Conservation (phyloP, 345 rosid genomes). For the Populus pruinosa region DNA sequence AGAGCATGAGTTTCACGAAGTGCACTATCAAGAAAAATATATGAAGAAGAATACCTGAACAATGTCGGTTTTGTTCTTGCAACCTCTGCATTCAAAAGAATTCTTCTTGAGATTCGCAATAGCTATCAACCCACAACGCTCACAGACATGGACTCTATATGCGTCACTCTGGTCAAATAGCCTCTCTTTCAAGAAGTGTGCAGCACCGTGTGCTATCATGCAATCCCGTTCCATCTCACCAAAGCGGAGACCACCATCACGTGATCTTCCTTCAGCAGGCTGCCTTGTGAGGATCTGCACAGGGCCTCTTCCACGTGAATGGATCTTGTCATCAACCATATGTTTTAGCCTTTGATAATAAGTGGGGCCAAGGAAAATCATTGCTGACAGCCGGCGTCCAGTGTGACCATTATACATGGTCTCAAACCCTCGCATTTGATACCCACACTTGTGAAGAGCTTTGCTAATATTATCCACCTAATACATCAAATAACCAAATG, state of each 20-base stretch:
- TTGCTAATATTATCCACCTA: conserved; percentile 97
- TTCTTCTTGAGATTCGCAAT: conserved; percentile 91
- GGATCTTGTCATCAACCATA: conserved; percentile 98
- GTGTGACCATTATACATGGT: conserved; percentile 98
- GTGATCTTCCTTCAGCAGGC: conserved; percentile 98
- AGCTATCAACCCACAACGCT: conserved; percentile 85
- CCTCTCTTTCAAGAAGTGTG: conserved; percentile 90
- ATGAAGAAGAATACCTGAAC: conserved; percentile 56
- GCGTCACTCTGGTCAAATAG: conserved; percentile 97
- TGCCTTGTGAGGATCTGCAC: conserved; percentile 94
- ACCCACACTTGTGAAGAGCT: conserved; percentile 97
- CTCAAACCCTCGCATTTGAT: conserved; percentile 97
- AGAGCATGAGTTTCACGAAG: background rate
- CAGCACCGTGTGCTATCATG: conserved; percentile 98
- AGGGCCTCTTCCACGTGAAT: conserved; percentile 97
- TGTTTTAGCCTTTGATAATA: conserved; percentile 95
- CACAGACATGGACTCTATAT: conserved; percentile 89
- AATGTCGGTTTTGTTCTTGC: conserved; percentile 92
- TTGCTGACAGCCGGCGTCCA: conserved; percentile 75
- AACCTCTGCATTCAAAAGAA: conserved; percentile 90
- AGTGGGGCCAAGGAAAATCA: conserved; percentile 96
- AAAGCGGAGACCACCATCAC: conserved; percentile 95
- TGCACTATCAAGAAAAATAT: background rate
- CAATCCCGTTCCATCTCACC: conserved; percentile 99
- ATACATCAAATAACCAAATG: background rate